Percentiles rank a stretch among this genome's conserved stretches.
Conservation (phyloP, 2,329 filamentous ascomycete species). For the Dactylellina drechsleri region DNA sequence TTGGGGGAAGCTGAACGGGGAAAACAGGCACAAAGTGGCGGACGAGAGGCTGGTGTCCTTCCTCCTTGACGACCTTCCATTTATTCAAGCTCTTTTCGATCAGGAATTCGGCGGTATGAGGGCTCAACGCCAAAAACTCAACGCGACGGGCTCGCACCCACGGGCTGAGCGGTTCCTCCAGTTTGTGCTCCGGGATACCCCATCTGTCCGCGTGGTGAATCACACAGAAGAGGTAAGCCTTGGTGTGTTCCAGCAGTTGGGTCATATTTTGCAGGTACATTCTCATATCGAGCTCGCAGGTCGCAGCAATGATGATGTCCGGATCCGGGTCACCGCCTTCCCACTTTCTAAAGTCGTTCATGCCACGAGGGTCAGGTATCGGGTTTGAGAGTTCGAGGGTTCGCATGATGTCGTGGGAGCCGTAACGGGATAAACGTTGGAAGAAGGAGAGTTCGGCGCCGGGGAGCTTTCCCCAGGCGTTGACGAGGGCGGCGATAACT, state of each 20-base stretch:
- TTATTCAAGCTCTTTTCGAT: constrained; percentile 55
- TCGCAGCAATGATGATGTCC: constrained; percentile 58
- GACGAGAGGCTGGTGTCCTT: constrained; percentile 54
- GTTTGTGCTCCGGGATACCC: constrained; percentile 51
- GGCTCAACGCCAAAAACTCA: constrained; percentile 58
- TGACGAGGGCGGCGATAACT: constrained; percentile 59
- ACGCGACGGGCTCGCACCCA: constrained; percentile 57
- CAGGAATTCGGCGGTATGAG: constrained; percentile 58
- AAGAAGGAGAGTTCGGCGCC: constrained; percentile 57
- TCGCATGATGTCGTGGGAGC: constrained; percentile 58
- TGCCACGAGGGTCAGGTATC: constrained; percentile 45
- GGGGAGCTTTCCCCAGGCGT: constrained; percentile 58
- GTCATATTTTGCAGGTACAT: constrained; percentile 54
- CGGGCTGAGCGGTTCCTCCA: constrained; percentile 51
- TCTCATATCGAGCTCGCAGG: constrained; percentile 58
- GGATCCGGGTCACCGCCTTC: constrained; percentile 52
- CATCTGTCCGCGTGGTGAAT: constrained; percentile 58
- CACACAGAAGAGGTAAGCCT: constrained; percentile 59
- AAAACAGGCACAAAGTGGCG: constrained; percentile 58
- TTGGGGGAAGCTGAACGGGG: constrained; percentile 56
- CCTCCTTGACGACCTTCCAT: constrained; percentile 55
- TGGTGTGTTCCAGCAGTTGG: constrained; percentile 55
- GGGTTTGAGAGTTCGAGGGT: constrained; percentile 57
- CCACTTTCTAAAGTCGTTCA: constrained; percentile 43
- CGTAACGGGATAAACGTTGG: constrained; percentile 57